Percentiles rank a stretch among this genome's conserved stretches.
These are phyloP conservation scores for Dendrobium catenatum DNA, from an alignment of 106 monocot genomes.

Conservation along the genomic window DNA sequence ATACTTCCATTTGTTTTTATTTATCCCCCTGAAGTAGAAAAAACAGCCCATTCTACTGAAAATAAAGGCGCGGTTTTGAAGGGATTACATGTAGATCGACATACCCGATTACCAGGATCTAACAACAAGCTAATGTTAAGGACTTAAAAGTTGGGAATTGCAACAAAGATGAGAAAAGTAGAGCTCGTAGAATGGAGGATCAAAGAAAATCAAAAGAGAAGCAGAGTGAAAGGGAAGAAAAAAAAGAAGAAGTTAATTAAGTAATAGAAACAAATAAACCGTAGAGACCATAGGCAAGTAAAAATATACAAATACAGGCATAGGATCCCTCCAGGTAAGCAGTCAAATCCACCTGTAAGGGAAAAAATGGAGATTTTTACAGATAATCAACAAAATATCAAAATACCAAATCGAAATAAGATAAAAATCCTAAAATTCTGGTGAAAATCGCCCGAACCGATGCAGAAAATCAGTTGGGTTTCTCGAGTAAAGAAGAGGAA, in stretches of 20 bases:
- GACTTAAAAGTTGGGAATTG: neutral
- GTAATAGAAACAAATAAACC: too few relatives aligned
- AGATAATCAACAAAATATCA: neutral
- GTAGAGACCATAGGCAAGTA: neutral
- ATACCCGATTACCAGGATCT: neutral
- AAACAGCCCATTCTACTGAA: slow-evolving; percentile 15
- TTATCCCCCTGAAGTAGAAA: neutral
- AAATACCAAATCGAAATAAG: too few relatives aligned
- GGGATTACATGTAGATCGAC: neutral
- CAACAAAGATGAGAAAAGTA: neutral
- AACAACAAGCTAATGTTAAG: neutral
- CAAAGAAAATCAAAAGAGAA: neutral
- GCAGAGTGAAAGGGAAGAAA: neutral
- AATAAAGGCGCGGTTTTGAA: neutral
- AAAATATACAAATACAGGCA: neutral
- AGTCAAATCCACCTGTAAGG: neutral
- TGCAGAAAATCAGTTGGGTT: too few relatives aligned
- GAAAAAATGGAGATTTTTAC: neutral
- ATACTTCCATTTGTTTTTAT: neutral
- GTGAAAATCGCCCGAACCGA: too few relatives aligned
- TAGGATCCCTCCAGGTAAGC: neutral
- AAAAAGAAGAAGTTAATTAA: neutral
- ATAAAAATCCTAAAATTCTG: too few relatives aligned
- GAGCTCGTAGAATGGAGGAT: neutral
- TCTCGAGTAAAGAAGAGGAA: too few relatives aligned